A percentile compares a stretch with the other conserved stretches of the same genome.
Evolutionary conservation across 176 grass and related monocot genomes (phyloP).

Genomic region (Areca catechu): DNA sequence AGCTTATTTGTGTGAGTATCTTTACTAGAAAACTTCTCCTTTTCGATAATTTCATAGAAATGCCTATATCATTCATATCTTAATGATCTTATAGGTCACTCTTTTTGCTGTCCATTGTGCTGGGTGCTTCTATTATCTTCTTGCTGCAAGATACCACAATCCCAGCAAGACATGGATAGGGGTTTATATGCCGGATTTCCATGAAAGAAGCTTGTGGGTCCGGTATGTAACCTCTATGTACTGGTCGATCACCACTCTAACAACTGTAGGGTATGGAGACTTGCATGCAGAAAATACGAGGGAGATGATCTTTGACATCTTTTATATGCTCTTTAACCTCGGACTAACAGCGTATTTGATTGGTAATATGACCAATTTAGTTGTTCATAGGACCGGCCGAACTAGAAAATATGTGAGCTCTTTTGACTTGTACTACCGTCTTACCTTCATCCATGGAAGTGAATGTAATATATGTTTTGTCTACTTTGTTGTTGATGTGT

Average conservation of each 20-base stretch:
- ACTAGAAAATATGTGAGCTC: slow-evolving; percentile 88
- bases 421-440: slow-evolving; percentile 6
- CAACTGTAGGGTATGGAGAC: slow-evolving; percentile 95
- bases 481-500: not conserved
- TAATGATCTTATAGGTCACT: slow-evolving; percentile 54
- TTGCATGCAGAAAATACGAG: slow-evolving; percentile 81
- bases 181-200: slow-evolving; percentile 71
- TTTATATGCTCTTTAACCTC: slow-evolving; percentile 99
- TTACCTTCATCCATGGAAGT: slow-evolving; percentile 3
- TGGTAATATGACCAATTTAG: slow-evolving; percentile 99
- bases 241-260: slow-evolving; percentile 98
- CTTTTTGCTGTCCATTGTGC: slow-evolving; percentile 93
- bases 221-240: slow-evolving; percentile 87
- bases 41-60: too few species aligned
- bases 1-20: slow-evolving; percentile 51
- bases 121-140: slow-evolving; percentile 92
- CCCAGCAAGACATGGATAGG: slow-evolving; percentile 77
- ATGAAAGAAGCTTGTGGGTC: slow-evolving; percentile 47
- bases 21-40: not conserved
- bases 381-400: slow-evolving; percentile 86
- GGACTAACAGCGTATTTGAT: slow-evolving; percentile 98
- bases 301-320: slow-evolving; percentile 79
- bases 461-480: not conserved
- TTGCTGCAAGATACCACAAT: slow-evolving; percentile 65
- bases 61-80: not conserved